Evolutionary conservation across 2,329 filamentous ascomycete species (phyloP), one percentile per base, ranked within the genome.

Genomic region (Pestalotiopsis sp.): DNA sequence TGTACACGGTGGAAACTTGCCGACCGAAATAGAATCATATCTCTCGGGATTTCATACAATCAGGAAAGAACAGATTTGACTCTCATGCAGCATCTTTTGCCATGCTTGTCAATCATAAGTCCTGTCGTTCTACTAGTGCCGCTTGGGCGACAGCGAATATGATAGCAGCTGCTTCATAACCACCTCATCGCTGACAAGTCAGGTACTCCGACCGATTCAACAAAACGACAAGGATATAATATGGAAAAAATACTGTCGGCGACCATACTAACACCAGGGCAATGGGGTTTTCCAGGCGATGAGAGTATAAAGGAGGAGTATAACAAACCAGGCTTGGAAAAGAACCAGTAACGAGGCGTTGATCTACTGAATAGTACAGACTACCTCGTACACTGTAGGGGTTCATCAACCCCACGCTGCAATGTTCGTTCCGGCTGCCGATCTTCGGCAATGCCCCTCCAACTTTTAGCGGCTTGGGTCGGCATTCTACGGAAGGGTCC

Each of bases 361-460:
- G 20, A 11, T 13, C 41, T 9, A 52, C 14, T 52, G 11, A 9
- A 23, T 9, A n/a, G 45, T 49, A 5, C 14, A n/a, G 4, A 25
- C 27, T 59, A 59, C 20, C 20, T 23, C 20, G 20, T 23, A 23
- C 17, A 59, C 27, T 59, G 27, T 36, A 59, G 23, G 23, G 27
- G 25, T 20, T 20, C 25, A 17, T 31, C n/a, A 20, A 62, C 59
- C 59, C 59, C 27, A 39, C 31, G 59, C 36, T 64, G 27, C 27
- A 27, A 27, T 27, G 27, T 5, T 36, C 31, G 6, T 9, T 52
- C 45, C 17, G n/a, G 45, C 45, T 52, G 45, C 61, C 61, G 61
- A 39, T 64, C 38, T 64, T 64, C 61, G 61, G 61, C 61, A 64
- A 49, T 64, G 61, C 61, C 61, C 61, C 61, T 64, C 23, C 61